These are phyloP conservation scores for Pelagophyceae sp. DNA, from an alignment of 352 stramenopile species.

Conservation along the genomic window DNA sequence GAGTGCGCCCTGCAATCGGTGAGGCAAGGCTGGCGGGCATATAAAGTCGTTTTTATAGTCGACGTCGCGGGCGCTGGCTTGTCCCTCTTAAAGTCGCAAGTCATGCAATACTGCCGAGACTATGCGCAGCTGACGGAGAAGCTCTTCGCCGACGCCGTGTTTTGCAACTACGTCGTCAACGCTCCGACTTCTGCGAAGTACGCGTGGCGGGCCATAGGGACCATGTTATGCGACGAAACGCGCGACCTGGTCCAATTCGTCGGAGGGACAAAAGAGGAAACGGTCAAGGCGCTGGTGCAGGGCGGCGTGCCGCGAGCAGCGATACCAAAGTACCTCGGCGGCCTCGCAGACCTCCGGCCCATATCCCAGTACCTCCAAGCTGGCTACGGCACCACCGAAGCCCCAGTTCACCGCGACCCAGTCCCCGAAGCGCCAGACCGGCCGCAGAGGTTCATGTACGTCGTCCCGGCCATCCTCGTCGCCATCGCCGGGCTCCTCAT, in stretches of 20 bases:
- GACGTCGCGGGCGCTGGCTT: background rate
- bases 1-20: background rate
- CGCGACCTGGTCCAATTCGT: background rate
- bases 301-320: background rate
- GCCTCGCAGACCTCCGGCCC: background rate
- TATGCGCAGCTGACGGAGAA: background rate
- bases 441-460: background rate
- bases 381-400: background rate
- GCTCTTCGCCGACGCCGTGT: slow-evolving; percentile 9
- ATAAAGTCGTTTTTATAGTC: slow-evolving; percentile 2
- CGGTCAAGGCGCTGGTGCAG: background rate
- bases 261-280: background rate
- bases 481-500: background rate
- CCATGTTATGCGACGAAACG: slow-evolving; percentile 1
- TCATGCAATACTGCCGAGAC: background rate
- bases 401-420: background rate
- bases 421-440: background rate
- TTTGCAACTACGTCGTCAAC: slow-evolving; percentile 2
- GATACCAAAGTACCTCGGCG: slow-evolving; percentile 1
- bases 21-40: background rate
- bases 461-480: background rate
- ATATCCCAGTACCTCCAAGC: background rate
- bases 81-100: background rate
- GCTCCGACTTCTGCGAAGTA: background rate
- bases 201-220: background rate